Evolutionary conservation across 2,329 filamentous ascomycete species (phyloP), one percentile per base, ranked within the genome.

Genomic region (Cordyceps farinosa): DNA sequence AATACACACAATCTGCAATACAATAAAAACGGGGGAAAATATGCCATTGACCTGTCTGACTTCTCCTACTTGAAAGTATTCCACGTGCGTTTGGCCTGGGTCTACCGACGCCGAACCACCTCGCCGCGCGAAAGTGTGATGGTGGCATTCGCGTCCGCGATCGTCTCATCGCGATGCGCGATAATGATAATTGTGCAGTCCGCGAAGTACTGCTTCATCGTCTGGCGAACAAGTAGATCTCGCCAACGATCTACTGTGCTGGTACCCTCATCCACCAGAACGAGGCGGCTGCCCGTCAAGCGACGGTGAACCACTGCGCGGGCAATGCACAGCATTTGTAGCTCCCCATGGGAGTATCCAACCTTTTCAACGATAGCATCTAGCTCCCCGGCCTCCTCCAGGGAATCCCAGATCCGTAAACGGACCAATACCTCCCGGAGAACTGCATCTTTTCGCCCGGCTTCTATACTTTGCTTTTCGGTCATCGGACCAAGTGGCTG

Each of bases 181-280:
- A 57, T 38, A 6, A 47, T 40, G 13, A 57, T 32, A 13, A 57
- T 57, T 8, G 54, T 57, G 29, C 54, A 57, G 1, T 27, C 38
- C 5, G 27, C 13, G 47, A 57, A 57, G 17, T 47, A 57, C 15
- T 57, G 22, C 54, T 27, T 32, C 29, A 57, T 57, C 29, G 38
- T 57, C 29, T 57, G 4, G 5, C 54, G 38, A 9, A 57, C 38
- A 2, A 57, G 13, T 6, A 44, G 2, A 36, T 57, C 54, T 32
- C 54, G 38, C 54, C 40, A 57, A 22, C 29, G 42, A 13, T 60
- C 57, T 13, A 52, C 36, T 10, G 17, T n/a, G 22, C 48, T 38
- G 22, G 48, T 60, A 8, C 29, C 48, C 57, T 60, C 57, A 34
- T 60, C 57, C 15, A 60, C 48, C 2, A 60, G 36, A 51, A 60